A percentile compares a stretch with the other conserved stretches of the same genome.
Conservation (phyloP, 495 filamentous ascomycete species). For the Aspergillus mulundensis region DNA sequence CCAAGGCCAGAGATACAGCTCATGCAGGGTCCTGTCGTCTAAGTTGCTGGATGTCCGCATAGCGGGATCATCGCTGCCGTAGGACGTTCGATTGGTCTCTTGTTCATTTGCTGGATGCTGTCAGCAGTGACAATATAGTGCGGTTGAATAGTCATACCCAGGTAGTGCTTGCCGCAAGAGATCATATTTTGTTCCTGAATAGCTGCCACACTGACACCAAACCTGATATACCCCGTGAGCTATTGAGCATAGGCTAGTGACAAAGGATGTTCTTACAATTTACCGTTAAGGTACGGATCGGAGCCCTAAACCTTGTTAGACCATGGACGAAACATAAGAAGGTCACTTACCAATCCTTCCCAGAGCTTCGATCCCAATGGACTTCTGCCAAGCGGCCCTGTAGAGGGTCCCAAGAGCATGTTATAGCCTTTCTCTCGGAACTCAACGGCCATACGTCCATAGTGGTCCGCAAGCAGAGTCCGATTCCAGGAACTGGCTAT, state of each 20-base stretch:
- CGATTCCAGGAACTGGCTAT: background rate
- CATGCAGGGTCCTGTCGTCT: slow-evolving; percentile 69
- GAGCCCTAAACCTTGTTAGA: background rate
- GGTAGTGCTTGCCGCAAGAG: slow-evolving; percentile 59
- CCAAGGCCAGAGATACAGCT: slow-evolving; percentile 66
- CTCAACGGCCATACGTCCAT: slow-evolving; percentile 48
- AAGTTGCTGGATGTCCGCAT: slow-evolving; percentile 51
- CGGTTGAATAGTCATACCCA: slow-evolving; percentile 48
- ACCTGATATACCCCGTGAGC: no score
- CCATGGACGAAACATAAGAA: background rate
- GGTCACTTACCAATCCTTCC: slow-evolving; percentile 75
- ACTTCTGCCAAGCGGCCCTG: slow-evolving; percentile 65
- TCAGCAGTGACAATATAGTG: no score
- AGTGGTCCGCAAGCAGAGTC: slow-evolving; percentile 4
- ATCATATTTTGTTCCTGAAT: background rate
- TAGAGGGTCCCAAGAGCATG: slow-evolving; percentile 49
- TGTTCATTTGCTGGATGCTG: slow-evolving; percentile 54
- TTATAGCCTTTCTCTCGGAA: slow-evolving; percentile 55
- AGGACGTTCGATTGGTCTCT: slow-evolving; percentile 61
- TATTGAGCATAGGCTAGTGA: background rate
- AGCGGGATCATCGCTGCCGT: slow-evolving; percentile 29
- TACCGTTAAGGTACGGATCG: background rate
- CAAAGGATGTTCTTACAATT: background rate
- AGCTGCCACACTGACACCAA: background rate
- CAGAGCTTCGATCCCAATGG: slow-evolving; percentile 79